Evolutionary conservation across 495 filamentous ascomycete genomes (phyloP), one percentile per base, ranked within the genome.

Genomic region (Massariosphaeria phaeospora): DNA sequence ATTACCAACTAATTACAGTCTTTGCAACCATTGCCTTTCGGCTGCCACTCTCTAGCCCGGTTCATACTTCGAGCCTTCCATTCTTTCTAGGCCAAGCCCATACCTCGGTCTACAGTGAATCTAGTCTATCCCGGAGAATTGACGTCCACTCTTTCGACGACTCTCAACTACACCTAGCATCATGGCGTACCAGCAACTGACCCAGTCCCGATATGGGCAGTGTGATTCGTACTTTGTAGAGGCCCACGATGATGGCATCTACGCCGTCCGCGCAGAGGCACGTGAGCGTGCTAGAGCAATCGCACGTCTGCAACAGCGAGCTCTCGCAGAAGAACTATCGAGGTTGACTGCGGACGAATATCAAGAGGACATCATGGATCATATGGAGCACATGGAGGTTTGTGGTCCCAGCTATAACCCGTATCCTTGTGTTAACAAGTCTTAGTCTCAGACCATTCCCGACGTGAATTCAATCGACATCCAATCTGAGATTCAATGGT

Each of bases 401-500:
- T 69, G 80, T 70, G 40, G 20, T 58, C 46, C 38, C 50, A 43
- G 52, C 48, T 23, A 39, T 41, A 3, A 25, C 40, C n/a, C n/a
- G n/a, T n/a, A n/a, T n/a, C n/a, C n/a, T n/a, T n/a, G n/a, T 55
- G 35, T 62, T 76, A 61, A 71, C 43, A 55, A 21, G 52, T 42
- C 12, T n/a, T 34, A 96, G 93, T 74, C 81, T 61, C 83, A 90
- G 69, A 97, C 94, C 29, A 74, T 96, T 59, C 89, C 93, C 26
- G 94, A 99, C 68, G 89, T 95, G 65, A 90, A 90, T 62, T 89
- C 91, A 15, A 99, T 99, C 69, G 93, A 99, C 62, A 95, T 97
- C 69, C 93, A 99, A 71, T 86, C 89, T 40, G 93, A 99, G 75
- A 97, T 99, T 50, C 89, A 96, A 67, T 99, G 94, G 94, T 96